These are phyloP conservation scores for Diplocarpon rosae DNA, from an alignment of 2,329 filamentous ascomycete species.

Conservation along the genomic window DNA sequence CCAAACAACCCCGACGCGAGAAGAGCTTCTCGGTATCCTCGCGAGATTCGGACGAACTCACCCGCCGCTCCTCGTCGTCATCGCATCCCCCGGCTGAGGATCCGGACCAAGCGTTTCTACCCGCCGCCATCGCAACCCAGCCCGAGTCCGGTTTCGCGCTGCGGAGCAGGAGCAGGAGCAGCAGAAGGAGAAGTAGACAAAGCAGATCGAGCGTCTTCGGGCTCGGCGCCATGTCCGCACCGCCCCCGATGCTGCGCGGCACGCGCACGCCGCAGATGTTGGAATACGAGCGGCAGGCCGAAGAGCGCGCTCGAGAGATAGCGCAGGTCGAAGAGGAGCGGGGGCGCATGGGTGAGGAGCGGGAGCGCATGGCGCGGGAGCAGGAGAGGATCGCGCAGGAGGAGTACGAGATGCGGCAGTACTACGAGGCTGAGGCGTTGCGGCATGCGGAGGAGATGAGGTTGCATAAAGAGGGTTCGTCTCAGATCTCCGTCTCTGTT, in stretches of 20 bases:
- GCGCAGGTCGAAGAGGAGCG: constrained; percentile 23
- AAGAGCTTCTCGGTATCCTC: constrained; percentile 4
- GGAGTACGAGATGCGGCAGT: constrained; percentile 26
- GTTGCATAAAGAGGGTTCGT: constrained; percentile 20
- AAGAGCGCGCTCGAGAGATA: constrained; percentile 21
- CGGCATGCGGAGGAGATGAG: constrained; percentile 25
- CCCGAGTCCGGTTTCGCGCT: neutral
- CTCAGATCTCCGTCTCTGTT: neutral
- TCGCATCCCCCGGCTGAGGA: neutral
- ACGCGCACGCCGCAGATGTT: constrained; percentile 24
- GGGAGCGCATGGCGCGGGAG: constrained; percentile 18
- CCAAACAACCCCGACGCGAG: neutral
- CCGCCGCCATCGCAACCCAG: neutral
- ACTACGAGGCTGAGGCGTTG: constrained; percentile 25
- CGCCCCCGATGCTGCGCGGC: constrained; percentile 16
- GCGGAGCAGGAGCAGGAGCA: no score
- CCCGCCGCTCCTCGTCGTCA: constrained; percentile 1
- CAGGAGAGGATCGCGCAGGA: constrained; percentile 25
- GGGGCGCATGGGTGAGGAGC: constrained; percentile 19
- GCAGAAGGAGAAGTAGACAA: no score
- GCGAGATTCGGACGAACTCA: neutral
- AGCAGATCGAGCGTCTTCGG: no score
- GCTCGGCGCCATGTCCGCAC: neutral
- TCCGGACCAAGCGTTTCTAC: neutral
- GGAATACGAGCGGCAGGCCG: constrained; percentile 25